These are phyloP conservation scores for Medicago lupulina DNA, from an alignment of 306 rosid genomes.

Conservation along the genomic window DNA sequence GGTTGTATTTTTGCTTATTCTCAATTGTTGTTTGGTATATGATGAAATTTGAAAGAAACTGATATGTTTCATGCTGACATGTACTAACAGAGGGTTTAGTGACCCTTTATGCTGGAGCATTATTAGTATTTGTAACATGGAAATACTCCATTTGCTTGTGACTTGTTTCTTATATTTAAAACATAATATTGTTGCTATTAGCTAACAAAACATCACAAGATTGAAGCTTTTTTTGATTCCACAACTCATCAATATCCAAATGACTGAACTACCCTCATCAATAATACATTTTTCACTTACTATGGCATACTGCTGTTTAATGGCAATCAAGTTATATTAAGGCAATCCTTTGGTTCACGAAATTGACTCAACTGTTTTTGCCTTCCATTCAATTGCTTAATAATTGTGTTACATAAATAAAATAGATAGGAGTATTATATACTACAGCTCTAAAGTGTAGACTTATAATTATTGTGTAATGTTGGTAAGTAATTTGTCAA, in stretches of 20 bases:
- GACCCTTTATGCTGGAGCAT: constrained; percentile 38
- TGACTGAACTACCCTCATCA: constrained; percentile 51
- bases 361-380: constrained; percentile 35
- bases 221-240: constrained; percentile 43
- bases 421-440: neutral
- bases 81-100: constrained; percentile 39
- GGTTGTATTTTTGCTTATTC: constrained; percentile 42
- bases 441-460: neutral
- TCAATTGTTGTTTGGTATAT: constrained; percentile 32
- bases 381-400: constrained; percentile 35
- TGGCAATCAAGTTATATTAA: constrained; percentile 34
- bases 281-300: constrained; percentile 10
- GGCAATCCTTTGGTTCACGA: constrained; percentile 31
- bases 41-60: constrained; percentile 53
- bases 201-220: neutral
- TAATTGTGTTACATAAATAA: constrained; percentile 29
- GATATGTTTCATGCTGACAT: constrained; percentile 53
- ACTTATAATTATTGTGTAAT: neutral
- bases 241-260: constrained; percentile 33
- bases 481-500: constrained; percentile 14
- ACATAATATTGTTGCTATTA: constrained; percentile 30
- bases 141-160: constrained; percentile 40
- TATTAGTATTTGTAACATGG: constrained; percentile 41
- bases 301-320: constrained; percentile 9
- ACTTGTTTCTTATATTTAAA: constrained; percentile 33